Base-by-base conservation (phyloP, 164 flowering plant genomes). In the Vitis rotundifolia region DNA sequence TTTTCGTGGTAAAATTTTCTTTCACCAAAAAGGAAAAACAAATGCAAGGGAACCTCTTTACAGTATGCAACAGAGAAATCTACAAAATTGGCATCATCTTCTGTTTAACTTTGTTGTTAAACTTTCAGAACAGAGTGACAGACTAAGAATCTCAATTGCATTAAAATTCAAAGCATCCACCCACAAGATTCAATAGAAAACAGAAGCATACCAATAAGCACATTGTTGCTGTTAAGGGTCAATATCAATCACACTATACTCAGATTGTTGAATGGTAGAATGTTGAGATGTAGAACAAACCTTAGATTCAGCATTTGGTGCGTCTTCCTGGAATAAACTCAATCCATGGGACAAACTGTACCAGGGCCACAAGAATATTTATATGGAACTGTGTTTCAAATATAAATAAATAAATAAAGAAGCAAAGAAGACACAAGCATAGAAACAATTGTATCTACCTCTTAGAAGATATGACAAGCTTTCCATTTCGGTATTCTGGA, bases 401-500 rank as follows among this genome's bases (percentile, higher is more conserved):
- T 22, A 37, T 28, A 22, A 22, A 22, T 22, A 19, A 57, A 19
- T 28, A 37, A 5, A 31, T 31, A 31, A 31, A 31, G 37, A 31
- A 37, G 44, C 44, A 37, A 37, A 37, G 44, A 6, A 37, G 44
- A 37, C 44, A 37, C 7, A 37, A 37, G 44, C 44, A 37, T 37
- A 37, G 26, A 64, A 26, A 18, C 16, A 44, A 48, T 19, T 5
- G 63, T 18, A 58, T 16, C 56, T 64, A 84, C 87, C 87, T 84
- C 70, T 80, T 70, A 44, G 81, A 77, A 29, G 81, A 82, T 64
- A 79, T 81, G 49, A 77, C 31, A 70, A 81, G 81, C 76, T 80
- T 84, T 61, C 87, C 87, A 69, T 84, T 84, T 66, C 82, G 77
- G 68, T 84, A 84, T 59, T 80, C 81, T 5, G 84, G 87, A 62